These are phyloP conservation scores for Solanum paucissectum DNA, from an alignment of 257 asterid genomes.

Conservation along the genomic window DNA sequence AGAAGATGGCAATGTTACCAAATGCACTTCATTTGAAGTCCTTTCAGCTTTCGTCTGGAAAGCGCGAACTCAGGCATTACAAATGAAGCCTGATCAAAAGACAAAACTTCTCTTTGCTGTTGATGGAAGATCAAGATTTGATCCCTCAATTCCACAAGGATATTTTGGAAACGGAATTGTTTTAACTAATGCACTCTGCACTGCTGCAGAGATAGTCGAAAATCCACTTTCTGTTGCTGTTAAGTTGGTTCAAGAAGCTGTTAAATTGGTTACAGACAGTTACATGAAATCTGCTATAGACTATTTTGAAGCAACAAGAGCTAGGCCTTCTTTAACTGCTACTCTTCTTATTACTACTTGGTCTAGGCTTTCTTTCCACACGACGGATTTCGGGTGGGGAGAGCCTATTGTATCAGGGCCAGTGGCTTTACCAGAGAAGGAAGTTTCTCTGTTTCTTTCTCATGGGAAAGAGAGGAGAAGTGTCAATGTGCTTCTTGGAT, in stretches of 20 bases:
- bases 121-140: conserved; percentile 62
- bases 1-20: conserved; percentile 29
- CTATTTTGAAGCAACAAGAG: conserved; percentile 64
- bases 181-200: conserved; percentile 54
- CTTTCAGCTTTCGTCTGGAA: conserved; percentile 76
- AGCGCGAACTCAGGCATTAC: conserved; percentile 56
- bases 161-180: conserved; percentile 84
- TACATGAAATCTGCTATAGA: conserved; percentile 79
- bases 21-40: conserved; percentile 81
- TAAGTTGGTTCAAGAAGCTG: conserved; percentile 58
- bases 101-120: conserved; percentile 84
- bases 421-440: conserved; percentile 73
- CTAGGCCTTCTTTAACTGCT: conserved; percentile 68
- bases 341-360: conserved; percentile 77
- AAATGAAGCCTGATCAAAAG: conserved; percentile 56
- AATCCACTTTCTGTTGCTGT: conserved; percentile 49
- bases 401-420: conserved; percentile 68
- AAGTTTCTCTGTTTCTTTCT: conserved; percentile 68
- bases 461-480: conserved; percentile 67
- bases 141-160: conserved; percentile 58
- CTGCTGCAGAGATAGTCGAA: conserved; percentile 41
- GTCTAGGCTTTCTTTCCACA: conserved; percentile 73
- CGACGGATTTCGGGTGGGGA: conserved; percentile 90
- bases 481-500: conserved; percentile 74
- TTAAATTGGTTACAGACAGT: conserved; percentile 48